These are phyloP conservation scores for Sindora glabra DNA, from an alignment of 306 rosid species.

Conservation along the genomic window DNA sequence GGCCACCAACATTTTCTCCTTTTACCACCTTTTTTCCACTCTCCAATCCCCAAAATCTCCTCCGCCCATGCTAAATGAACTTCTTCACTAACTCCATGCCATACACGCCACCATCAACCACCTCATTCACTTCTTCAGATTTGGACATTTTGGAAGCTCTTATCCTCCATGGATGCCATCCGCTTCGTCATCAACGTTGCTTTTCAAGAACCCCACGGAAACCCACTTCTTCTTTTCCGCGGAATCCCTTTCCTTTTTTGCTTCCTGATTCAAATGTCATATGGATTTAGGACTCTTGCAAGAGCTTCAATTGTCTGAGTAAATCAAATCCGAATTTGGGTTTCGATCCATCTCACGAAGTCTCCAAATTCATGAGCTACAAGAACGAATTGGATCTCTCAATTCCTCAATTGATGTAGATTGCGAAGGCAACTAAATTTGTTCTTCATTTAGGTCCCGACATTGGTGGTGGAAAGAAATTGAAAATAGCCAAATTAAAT, in stretches of 20 bases:
- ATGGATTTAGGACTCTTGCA: slow-evolving; percentile 69
- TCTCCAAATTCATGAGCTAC: slow-evolving; percentile 30
- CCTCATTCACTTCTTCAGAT: slow-evolving; percentile 77
- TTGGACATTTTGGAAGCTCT: slow-evolving; percentile 60
- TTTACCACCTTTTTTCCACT: slow-evolving; percentile 81
- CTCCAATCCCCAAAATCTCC: slow-evolving; percentile 39
- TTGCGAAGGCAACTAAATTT: slow-evolving; percentile 53
- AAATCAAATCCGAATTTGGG: slow-evolving; percentile 53
- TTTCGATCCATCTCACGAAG: slow-evolving; percentile 41
- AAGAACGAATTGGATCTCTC: slow-evolving; percentile 77
- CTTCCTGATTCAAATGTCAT: slow-evolving; percentile 50
- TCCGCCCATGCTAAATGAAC: slow-evolving; percentile 61
- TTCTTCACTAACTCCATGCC: slow-evolving; percentile 72
- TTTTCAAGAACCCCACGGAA: slow-evolving; percentile 65
- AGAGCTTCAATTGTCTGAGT: slow-evolving; percentile 59
- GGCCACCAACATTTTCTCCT: slow-evolving; percentile 88
- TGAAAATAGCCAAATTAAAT: no score
- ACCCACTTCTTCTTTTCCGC: slow-evolving; percentile 45
- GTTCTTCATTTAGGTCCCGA: slow-evolving; percentile 72
- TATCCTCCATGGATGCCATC: slow-evolving; percentile 85
- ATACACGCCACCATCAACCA: slow-evolving; percentile 95
- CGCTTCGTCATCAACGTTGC: slow-evolving; percentile 94
- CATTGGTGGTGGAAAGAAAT: slow-evolving; percentile 82
- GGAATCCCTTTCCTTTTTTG: slow-evolving; percentile 41
- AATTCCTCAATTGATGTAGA: slow-evolving; percentile 58